phyloP scores from a whole-genome alignment of 768 basidiomycete species.

The Nevesoporus exiguus region DNA sequence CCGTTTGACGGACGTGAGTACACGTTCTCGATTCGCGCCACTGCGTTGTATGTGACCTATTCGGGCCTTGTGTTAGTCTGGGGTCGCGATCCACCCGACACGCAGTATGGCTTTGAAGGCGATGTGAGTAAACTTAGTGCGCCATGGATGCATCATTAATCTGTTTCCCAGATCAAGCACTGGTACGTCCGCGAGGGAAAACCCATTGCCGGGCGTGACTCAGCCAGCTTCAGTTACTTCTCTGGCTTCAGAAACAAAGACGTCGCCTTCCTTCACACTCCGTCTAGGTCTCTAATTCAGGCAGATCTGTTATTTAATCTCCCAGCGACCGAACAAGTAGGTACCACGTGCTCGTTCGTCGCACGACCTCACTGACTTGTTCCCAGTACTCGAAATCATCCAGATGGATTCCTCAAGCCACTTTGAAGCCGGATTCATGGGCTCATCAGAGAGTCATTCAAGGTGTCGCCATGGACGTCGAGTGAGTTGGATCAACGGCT shows the following conservation, averaged over 20 bases:
- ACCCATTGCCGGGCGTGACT: not conserved
- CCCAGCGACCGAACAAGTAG: conserved; percentile 71
- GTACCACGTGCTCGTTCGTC: not conserved
- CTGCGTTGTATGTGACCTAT: not conserved
- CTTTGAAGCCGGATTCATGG: conserved; percentile 31
- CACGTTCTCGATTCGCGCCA: not conserved
- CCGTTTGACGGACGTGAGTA: conserved; percentile 61
- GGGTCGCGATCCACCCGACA: conserved; percentile 59
- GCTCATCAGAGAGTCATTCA: conserved; percentile 26
- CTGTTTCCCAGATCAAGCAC: conserved; percentile 42
- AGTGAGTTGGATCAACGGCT: conserved; percentile 19
- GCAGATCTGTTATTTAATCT: conserved; percentile 86
- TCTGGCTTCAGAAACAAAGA: conserved; percentile 73
- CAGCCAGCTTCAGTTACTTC: conserved; percentile 50
- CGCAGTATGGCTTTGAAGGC: conserved; percentile 75
- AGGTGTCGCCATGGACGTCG: conserved; percentile 19
- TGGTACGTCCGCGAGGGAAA: conserved; percentile 34
- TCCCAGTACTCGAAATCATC: conserved; percentile 38
- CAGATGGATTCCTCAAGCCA: conserved; percentile 29
- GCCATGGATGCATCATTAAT: not conserved
- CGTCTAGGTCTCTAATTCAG: conserved; percentile 68
- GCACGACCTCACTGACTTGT: not conserved
- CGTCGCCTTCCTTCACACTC: conserved; percentile 74
- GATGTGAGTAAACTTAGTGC: conserved; percentile 40
- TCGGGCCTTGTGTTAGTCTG: conserved; percentile 37